Conservation (phyloP, 305 asterid genomes). For the Fraxinus baroniana region DNA sequence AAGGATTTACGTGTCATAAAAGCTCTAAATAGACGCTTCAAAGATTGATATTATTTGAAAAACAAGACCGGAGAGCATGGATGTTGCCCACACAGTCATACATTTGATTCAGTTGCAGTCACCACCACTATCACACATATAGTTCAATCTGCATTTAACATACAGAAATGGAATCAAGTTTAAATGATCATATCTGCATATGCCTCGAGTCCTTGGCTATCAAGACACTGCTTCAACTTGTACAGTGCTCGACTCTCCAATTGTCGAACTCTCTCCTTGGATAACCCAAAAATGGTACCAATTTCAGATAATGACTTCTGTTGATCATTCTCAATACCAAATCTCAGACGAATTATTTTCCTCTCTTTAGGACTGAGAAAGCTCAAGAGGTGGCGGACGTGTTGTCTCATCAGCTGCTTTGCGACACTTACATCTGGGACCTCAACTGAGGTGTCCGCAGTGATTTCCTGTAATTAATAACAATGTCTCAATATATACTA, state of each 20-base stretch:
- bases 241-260: slow-evolving; percentile 43
- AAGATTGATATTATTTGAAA: not conserved
- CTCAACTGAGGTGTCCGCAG: slow-evolving; percentile 69
- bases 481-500: not conserved
- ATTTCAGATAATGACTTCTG: slow-evolving; percentile 70
- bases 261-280: slow-evolving; percentile 56
- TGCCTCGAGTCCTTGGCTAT: slow-evolving; percentile 65
- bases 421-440: slow-evolving; percentile 49
- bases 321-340: slow-evolving; percentile 60
- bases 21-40: not conserved
- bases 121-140: not conserved
- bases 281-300: slow-evolving; percentile 63
- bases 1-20: not conserved
- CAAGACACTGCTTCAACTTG: slow-evolving; percentile 57
- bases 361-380: slow-evolving; percentile 77
- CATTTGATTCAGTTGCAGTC: not conserved
- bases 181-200: slow-evolving; percentile 56
- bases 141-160: not conserved
- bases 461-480: slow-evolving; percentile 59
- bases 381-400: slow-evolving; percentile 58
- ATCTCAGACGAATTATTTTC: slow-evolving; percentile 66
- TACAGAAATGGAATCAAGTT: slow-evolving; percentile 15
- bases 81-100: not conserved
- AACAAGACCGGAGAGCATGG: not conserved
- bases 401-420: slow-evolving; percentile 82